These are phyloP conservation scores for Claviceps purpurea DNA, from an alignment of 2,329 filamentous ascomycete genomes.

Conservation along the genomic window DNA sequence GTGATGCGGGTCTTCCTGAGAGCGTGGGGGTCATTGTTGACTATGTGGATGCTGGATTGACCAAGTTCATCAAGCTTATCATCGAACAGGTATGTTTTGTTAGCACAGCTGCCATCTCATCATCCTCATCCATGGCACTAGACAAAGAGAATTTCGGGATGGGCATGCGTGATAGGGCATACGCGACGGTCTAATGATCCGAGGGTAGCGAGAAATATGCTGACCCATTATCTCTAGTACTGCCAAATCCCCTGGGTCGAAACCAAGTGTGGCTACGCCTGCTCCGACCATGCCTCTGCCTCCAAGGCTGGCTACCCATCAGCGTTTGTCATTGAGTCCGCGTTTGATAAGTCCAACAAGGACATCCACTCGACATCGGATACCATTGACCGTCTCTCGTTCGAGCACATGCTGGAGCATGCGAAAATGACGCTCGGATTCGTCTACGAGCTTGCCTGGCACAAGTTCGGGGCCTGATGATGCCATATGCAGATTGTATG, in stretches of 20 bases:
- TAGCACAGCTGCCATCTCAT: neutral
- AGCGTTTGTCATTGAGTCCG: slow-evolving; percentile 64
- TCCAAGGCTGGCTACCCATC: slow-evolving; percentile 62
- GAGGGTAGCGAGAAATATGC: no score
- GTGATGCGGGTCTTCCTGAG: slow-evolving; percentile 71
- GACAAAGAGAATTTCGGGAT: no score
- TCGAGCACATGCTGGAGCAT: slow-evolving; percentile 87
- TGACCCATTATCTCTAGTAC: slow-evolving; percentile 40
- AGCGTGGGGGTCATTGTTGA: slow-evolving; percentile 88
- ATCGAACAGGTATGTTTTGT: slow-evolving; percentile 40
- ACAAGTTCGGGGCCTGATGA: slow-evolving; percentile 37
- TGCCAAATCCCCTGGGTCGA: slow-evolving; percentile 78
- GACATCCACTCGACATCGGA: slow-evolving; percentile 62
- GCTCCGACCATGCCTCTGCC: slow-evolving; percentile 61
- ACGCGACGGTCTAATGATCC: no score
- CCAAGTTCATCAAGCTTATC: slow-evolving; percentile 79
- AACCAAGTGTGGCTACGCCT: slow-evolving; percentile 82
- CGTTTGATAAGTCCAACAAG: slow-evolving; percentile 51
- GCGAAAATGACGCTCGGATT: slow-evolving; percentile 72
- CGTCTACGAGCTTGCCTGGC: slow-evolving; percentile 72
- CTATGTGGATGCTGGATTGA: slow-evolving; percentile 71
- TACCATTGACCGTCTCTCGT: slow-evolving; percentile 58
- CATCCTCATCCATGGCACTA: no score
- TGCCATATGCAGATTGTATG: neutral
- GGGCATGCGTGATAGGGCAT: no score